These are phyloP conservation scores for Carex myosuroides DNA, from an alignment of 176 grass and related monocot species.

Conservation along the genomic window DNA sequence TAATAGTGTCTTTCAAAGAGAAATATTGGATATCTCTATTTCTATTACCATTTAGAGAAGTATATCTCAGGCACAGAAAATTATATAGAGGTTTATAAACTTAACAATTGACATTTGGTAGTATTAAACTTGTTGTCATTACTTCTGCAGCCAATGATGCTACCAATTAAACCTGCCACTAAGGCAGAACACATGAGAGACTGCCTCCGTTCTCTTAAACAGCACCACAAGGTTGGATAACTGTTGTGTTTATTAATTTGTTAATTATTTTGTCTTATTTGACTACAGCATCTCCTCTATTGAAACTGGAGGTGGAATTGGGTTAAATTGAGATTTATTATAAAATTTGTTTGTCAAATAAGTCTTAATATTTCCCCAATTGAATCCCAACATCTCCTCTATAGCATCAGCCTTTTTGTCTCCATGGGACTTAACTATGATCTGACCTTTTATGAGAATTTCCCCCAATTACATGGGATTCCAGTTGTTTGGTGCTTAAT, in stretches of 20 bases:
- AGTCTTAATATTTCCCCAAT: neutral
- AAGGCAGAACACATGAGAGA: slow-evolving; percentile 91
- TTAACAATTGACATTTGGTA: neutral
- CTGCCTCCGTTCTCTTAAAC: slow-evolving; percentile 84
- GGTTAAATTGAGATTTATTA: neutral
- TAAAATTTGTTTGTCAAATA: neutral
- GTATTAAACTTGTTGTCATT: neutral
- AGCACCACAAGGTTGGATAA: slow-evolving; percentile 62
- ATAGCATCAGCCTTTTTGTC: neutral
- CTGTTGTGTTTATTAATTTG: neutral
- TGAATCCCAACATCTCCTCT: neutral
- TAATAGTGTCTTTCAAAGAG: neutral
- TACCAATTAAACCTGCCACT: slow-evolving; percentile 82
- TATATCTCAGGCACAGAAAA: neutral
- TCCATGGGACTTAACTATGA: neutral
- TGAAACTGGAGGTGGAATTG: neutral
- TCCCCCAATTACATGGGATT: neutral
- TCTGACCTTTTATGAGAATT: neutral
- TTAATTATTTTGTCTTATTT: neutral
- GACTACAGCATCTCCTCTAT: neutral
- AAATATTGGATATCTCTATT: slow-evolving; percentile 4
- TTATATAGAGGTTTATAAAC: neutral
- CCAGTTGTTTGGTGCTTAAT: neutral
- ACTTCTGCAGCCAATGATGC: slow-evolving; percentile 43
- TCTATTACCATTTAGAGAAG: neutral